Percentiles rank a stretch among this genome's conserved stretches.
phyloP scores from a whole-genome alignment of 2,329 filamentous ascomycete genomes.

The Venturia oleaginea region DNA sequence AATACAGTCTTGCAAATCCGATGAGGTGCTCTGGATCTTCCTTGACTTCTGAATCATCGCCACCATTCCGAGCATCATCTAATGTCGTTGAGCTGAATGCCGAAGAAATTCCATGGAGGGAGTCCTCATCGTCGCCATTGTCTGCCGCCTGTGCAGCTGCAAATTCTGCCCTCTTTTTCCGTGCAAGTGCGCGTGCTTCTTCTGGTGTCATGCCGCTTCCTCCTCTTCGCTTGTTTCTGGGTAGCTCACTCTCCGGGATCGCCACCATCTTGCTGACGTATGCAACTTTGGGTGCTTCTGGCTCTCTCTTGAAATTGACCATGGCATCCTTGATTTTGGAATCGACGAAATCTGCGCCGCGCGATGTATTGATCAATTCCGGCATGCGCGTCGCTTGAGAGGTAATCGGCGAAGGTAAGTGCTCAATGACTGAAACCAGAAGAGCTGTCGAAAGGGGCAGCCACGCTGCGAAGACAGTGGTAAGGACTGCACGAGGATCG shows the following conservation, averaged over 20 bases:
- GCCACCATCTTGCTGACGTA: conserved; percentile 99
- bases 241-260: conserved; percentile 82
- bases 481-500: conserved; percentile 75
- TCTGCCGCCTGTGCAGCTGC: conserved; percentile 63
- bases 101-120: conserved; percentile 28
- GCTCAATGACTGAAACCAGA: conserved; percentile 88
- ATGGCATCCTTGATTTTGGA: conserved; percentile 67
- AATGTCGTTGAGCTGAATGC: conserved; percentile 38
- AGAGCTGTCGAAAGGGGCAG: conserved; percentile 86
- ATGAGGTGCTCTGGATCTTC: conserved; percentile 79
- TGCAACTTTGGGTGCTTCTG: conserved; percentile 71
- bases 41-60: conserved; percentile 35
- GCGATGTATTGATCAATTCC: conserved; percentile 67
- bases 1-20: conserved; percentile 90
- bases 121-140: conserved; percentile 29
- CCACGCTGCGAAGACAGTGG: conserved; percentile 81
- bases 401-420: conserved; percentile 70
- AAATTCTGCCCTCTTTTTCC: conserved; percentile 82
- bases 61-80: conserved; percentile 15
- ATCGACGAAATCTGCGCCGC: conserved; percentile 64
- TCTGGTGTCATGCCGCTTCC: conserved; percentile 70
- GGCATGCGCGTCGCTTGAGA: conserved; percentile 77
- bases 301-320: conserved; percentile 62
- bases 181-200: conserved; percentile 78
- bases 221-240: conserved; percentile 66